phyloP scores from a whole-genome alignment of 306 rosid species.

The Dryas alaskensis region DNA sequence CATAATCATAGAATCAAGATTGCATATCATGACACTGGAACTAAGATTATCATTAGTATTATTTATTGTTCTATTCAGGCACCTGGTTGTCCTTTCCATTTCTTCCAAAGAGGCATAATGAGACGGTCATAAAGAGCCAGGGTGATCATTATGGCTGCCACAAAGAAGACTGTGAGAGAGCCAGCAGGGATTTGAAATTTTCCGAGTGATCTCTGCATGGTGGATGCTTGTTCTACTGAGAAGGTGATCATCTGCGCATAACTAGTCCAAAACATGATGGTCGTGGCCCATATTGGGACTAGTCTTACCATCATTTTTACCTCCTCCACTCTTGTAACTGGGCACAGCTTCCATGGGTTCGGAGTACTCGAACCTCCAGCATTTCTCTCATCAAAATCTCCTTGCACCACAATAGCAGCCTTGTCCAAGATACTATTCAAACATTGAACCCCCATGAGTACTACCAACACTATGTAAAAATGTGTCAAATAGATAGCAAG shows the following conservation, averaged over 20 bases:
- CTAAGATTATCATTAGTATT: background rate
- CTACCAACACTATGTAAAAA: background rate
- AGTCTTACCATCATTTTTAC: constrained; percentile 84
- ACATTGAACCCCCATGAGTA: background rate
- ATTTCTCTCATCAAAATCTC: constrained; percentile 55
- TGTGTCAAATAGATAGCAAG: background rate
- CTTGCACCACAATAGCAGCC: constrained; percentile 64
- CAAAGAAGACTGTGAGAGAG: constrained; percentile 85
- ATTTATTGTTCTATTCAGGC: background rate
- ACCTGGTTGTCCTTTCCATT: constrained; percentile 81
- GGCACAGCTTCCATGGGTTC: constrained; percentile 73
- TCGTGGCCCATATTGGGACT: constrained; percentile 93
- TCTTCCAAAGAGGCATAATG: constrained; percentile 83
- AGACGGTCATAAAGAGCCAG: constrained; percentile 63
- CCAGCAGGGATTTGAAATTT: constrained; percentile 86
- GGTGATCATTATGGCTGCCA: constrained; percentile 71
- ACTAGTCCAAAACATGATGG: constrained; percentile 90
- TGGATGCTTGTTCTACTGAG: constrained; percentile 93
- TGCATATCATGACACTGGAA: no score
- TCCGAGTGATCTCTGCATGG: constrained; percentile 69
- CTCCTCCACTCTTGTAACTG: constrained; percentile 82
- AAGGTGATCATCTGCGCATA: constrained; percentile 92
- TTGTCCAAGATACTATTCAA: constrained; percentile 67
- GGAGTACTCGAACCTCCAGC: constrained; percentile 35
- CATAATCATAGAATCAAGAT: no score